Conservation (phyloP, 1,139 yeast species). For the Kluyveromyces sp. region DNA sequence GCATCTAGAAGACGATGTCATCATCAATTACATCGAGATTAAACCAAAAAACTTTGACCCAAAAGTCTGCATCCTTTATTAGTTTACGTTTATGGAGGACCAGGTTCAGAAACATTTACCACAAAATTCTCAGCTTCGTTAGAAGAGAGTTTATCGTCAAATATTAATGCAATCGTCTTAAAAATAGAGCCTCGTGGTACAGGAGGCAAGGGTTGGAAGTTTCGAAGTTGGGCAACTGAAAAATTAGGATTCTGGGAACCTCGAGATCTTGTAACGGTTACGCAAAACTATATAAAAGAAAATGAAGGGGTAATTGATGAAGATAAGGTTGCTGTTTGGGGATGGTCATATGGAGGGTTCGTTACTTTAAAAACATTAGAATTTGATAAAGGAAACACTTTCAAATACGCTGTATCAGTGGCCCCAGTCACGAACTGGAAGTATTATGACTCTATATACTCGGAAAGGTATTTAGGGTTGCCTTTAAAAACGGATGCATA, state of each 20-base stretch:
- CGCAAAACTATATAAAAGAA: conserved; percentile 49
- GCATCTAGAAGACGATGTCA: conserved; percentile 39
- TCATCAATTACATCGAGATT: conserved; percentile 65
- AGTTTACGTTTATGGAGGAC: conserved; percentile 89
- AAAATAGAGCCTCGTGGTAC: conserved; percentile 94
- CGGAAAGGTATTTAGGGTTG: conserved; percentile 81
- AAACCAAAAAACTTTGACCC: conserved; percentile 64
- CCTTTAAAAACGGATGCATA: conserved; percentile 52
- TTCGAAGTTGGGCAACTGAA: conserved; percentile 57
- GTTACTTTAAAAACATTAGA: conserved; percentile 71
- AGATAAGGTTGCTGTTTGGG: conserved; percentile 79
- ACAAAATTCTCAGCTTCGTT: conserved; percentile 52
- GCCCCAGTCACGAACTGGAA: conserved; percentile 87
- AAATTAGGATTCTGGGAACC: conserved; percentile 85
- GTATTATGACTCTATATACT: conserved; percentile 72
- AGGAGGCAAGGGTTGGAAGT: conserved; percentile 78
- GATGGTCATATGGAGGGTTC: conserved; percentile 91
- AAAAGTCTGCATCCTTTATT: conserved; percentile 59
- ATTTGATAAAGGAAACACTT: conserved; percentile 55
- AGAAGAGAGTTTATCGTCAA: conserved; percentile 62
- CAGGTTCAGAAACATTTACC: conserved; percentile 73
- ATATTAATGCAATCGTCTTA: conserved; percentile 65
- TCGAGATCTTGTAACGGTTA: conserved; percentile 63
- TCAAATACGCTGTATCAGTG: conserved; percentile 77
- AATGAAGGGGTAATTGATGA: conserved; percentile 49